phyloP scores from a whole-genome alignment of 345 rosid species.

The Brassica juncea region DNA sequence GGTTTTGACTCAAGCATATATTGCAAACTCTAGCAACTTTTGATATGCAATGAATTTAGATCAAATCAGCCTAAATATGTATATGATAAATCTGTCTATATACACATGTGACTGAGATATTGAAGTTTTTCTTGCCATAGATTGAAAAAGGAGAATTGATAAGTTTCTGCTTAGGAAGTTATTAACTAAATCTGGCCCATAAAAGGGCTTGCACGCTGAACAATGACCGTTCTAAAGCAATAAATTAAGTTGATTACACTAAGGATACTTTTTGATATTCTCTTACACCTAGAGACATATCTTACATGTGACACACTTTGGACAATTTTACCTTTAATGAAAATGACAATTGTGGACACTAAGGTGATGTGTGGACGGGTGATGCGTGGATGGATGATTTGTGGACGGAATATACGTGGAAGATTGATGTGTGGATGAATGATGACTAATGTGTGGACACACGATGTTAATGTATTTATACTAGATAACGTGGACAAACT shows the following conservation, averaged over 20 bases:
- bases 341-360: too few species aligned
- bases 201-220: neutral
- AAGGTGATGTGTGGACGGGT: too few species aligned
- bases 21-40: neutral
- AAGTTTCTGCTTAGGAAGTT: neutral
- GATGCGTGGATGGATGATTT: too few species aligned
- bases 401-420: neutral
- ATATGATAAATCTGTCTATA: neutral
- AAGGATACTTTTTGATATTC: too few species aligned
- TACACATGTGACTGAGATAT: neutral
- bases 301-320: too few species aligned
- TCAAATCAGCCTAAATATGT: neutral
- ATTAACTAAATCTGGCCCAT: neutral
- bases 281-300: too few species aligned
- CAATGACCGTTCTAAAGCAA: neutral
- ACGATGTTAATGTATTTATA: too few species aligned
- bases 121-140: neutral
- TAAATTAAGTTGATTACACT: too few species aligned
- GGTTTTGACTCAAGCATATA: neutral
- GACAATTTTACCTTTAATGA: too few species aligned
- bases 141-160: neutral
- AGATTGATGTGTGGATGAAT: neutral
- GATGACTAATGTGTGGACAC: too few species aligned
- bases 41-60: neutral
- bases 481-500: too few species aligned